phyloP scores from a whole-genome alignment of 805 yeast species.

The Monosporozyma yasuniensis region DNA sequence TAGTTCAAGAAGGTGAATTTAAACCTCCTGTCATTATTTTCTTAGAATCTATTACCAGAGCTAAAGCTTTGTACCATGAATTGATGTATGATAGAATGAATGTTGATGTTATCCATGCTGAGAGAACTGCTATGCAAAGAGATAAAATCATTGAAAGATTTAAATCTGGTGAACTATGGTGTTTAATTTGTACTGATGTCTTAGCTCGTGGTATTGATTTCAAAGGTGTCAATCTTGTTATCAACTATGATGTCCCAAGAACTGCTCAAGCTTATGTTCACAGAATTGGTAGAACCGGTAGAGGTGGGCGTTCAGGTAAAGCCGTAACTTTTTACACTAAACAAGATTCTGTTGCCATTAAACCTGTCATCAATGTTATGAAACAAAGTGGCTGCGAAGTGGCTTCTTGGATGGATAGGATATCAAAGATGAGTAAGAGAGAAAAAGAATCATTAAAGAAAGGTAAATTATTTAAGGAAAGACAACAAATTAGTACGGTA shows the following conservation, averaged over 20 bases:
- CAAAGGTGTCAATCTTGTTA: conserved; percentile 87
- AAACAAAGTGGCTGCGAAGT: conserved; percentile 76
- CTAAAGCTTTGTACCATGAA: conserved; percentile 92
- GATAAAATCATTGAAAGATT: conserved; percentile 76
- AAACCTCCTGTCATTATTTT: conserved; percentile 90
- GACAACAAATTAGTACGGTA: conserved; percentile 78
- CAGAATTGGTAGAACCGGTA: conserved; percentile 97
- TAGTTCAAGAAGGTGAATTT: conserved; percentile 75
- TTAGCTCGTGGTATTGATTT: conserved; percentile 95
- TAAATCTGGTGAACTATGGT: conserved; percentile 90
- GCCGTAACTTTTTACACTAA: conserved; percentile 92
- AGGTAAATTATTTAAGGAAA: conserved; percentile 37
- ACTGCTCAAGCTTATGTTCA: conserved; percentile 93
- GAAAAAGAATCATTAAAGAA: conserved; percentile 54
- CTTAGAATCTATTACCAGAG: conserved; percentile 84
- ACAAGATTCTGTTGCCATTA: conserved; percentile 67
- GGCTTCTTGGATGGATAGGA: conserved; percentile 72
- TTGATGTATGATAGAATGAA: conserved; percentile 82
- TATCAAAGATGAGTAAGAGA: conserved; percentile 54
- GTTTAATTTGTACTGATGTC: conserved; percentile 91
- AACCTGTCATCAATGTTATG: conserved; percentile 89
- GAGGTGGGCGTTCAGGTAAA: conserved; percentile 80
- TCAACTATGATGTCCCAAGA: conserved; percentile 93
- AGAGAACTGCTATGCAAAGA: conserved; percentile 81
- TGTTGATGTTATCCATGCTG: conserved; percentile 94